Base-by-base conservation (phyloP, 306 rosid species). In the Sechiopsis laciniata region DNA sequence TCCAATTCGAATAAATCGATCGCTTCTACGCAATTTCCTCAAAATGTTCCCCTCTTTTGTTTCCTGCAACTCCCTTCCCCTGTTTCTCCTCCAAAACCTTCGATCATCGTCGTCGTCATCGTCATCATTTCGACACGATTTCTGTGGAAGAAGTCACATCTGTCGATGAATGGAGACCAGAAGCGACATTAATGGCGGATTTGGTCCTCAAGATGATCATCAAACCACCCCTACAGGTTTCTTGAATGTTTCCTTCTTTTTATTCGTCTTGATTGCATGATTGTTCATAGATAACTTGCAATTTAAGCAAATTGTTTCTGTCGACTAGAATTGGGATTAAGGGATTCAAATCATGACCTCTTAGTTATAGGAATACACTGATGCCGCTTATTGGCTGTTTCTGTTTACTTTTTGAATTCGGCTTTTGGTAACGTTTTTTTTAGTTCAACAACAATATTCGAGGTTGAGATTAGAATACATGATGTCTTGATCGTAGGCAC, bases 1-100 rank as follows among this genome's bases (percentile, higher is more conserved):
- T 22, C n/a, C 37, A 32, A 58, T 58, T 60, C 66, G 45, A 60
- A 60, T 60, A 60, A 13, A 60, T 24, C 19, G 40, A 60, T 60
- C 26, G 19, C 66, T 24, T 60, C 45, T 59, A 10, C 40, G 6
- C 32, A 26, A 6, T 37, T 59, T 59, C 42, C 13, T 35, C 65
- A 59, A 59, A 24, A 22, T 59, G 65, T 22, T 59, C 65, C 6
- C 56, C 17, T 42, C 19, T 13, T 53, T 53, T 16, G 8, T n/a
- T 7, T 8, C 57, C 19, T 59, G 15, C 65, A 59, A 12, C 15
- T 24, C 16, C 26, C 14, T 60, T 24, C 45, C 46, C 67, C 46
- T 24, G 17, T 24, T 60, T 60, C 20, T 8, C n/a, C 8, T 60
- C 45, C 66, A 0, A 22, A n/a, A 40, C 66, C 64, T 26, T 26